Evolutionary conservation across 306 rosid species (phyloP).

Genomic region (Sophora flavescens): DNA sequence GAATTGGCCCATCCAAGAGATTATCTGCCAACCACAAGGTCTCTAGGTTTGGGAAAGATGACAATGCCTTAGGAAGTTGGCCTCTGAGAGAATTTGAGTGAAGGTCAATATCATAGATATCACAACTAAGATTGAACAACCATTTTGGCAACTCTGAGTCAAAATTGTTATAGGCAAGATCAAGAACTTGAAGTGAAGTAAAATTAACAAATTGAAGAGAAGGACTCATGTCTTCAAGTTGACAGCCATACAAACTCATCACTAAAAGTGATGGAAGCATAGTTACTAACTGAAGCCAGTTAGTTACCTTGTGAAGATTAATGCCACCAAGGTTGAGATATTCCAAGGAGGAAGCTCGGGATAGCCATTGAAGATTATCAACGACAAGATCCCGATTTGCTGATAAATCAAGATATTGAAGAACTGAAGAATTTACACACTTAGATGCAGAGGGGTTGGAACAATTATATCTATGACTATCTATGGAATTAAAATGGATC

Average conservation of each 20-base stretch:
- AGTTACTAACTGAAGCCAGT: conserved; percentile 34
- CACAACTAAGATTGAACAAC: conserved; percentile 24
- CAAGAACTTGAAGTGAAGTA: conserved; percentile 41
- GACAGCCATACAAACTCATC: background rate
- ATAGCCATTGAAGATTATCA: background rate
- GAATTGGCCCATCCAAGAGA: background rate
- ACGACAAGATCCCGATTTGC: background rate
- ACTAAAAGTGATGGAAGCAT: conserved; percentile 39
- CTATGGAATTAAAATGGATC: background rate
- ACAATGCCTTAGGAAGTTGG: background rate
- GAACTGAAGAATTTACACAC: background rate
- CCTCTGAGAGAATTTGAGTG: background rate
- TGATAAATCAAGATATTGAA: background rate
- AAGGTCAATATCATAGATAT: background rate
- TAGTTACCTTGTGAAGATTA: background rate
- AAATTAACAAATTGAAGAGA: conserved; percentile 36
- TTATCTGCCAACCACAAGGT: background rate
- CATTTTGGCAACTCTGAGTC: conserved; percentile 33
- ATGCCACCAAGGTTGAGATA: background rate
- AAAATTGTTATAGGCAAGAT: background rate
- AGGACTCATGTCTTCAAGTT: conserved; percentile 22
- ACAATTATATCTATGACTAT: background rate
- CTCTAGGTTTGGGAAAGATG: background rate
- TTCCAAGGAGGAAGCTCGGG: background rate
- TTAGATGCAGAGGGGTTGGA: background rate